Conservation (phyloP, 768 basidiomycete genomes). For the Suillus spraguei region DNA sequence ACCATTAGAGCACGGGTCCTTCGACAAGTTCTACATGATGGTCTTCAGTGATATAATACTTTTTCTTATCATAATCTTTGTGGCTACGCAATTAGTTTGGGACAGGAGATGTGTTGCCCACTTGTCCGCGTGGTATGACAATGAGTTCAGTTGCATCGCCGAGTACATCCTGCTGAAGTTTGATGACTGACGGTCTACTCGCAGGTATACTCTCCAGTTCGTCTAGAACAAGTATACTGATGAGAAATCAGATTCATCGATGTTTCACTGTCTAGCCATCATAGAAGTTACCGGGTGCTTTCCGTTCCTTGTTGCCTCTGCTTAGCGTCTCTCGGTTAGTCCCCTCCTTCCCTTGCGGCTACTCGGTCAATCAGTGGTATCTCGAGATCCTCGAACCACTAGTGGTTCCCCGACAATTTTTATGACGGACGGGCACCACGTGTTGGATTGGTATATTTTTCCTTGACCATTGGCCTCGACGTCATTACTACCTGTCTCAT, state of each 20-base stretch:
- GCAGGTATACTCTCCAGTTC: conserved; percentile 25
- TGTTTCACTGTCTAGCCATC: conserved; percentile 39
- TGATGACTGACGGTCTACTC: conserved; percentile 40
- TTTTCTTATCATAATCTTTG: conserved; percentile 35
- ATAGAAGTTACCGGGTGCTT: conserved; percentile 17
- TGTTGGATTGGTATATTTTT: conserved; percentile 16
- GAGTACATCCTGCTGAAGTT: conserved; percentile 32
- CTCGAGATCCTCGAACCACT: conserved; percentile 14
- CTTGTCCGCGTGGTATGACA: conserved; percentile 31
- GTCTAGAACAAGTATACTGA: background rate
- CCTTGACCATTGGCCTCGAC: conserved; percentile 18
- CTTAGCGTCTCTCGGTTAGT: conserved; percentile 26
- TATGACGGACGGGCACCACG: conserved; percentile 15
- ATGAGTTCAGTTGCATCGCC: conserved; percentile 28
- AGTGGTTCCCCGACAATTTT: conserved; percentile 15
- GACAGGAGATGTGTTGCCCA: conserved; percentile 35
- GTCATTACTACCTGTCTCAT: conserved; percentile 15
- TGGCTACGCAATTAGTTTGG: conserved; percentile 33
- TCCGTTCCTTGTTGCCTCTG: conserved; percentile 26
- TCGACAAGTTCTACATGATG: conserved; percentile 23
- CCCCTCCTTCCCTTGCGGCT: background rate
- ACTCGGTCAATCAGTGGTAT: conserved; percentile 1
- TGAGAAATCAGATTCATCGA: conserved; percentile 37
- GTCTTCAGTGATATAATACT: conserved; percentile 30
- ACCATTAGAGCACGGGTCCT: conserved; percentile 7